These are phyloP conservation scores for Camillea tinctor DNA, from an alignment of 2,329 filamentous ascomycete species.

Conservation along the genomic window DNA sequence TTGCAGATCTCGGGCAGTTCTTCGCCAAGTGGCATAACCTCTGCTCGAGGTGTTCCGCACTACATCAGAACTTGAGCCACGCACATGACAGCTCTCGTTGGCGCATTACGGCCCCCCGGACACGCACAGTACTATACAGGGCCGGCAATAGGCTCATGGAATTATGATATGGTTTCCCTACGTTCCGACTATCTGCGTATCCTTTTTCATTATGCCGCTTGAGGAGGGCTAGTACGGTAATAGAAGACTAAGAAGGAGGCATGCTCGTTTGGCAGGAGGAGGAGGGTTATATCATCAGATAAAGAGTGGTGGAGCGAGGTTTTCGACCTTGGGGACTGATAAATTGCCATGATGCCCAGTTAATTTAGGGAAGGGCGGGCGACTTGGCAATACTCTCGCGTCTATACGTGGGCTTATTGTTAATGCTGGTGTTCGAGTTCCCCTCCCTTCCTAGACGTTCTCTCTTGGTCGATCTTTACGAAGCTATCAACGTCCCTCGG, in stretches of 20 bases:
- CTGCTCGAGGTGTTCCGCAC: background rate
- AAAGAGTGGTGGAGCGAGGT: background rate
- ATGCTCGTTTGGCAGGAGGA: background rate
- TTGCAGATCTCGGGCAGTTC: background rate
- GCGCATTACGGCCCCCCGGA: background rate
- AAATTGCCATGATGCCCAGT: background rate
- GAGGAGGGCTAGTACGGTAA: background rate
- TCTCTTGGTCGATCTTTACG: background rate
- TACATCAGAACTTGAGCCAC: background rate
- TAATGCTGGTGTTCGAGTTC: background rate
- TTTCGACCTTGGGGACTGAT: background rate
- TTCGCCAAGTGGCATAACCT: background rate
- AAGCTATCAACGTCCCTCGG: background rate
- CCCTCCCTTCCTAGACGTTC: background rate
- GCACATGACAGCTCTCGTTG: background rate
- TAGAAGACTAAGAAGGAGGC: background rate
- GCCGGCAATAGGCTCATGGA: background rate
- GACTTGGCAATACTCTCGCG: background rate
- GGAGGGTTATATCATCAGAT: background rate
- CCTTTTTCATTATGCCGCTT: background rate
- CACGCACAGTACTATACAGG: background rate
- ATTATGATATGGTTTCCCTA: background rate
- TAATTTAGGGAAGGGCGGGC: background rate
- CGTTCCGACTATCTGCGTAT: background rate
- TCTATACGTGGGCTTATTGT: background rate